Percentiles rank a stretch among this genome's conserved stretches.
Conservation (phyloP, 805 yeast genomes). For the Ogataea methylovora region DNA sequence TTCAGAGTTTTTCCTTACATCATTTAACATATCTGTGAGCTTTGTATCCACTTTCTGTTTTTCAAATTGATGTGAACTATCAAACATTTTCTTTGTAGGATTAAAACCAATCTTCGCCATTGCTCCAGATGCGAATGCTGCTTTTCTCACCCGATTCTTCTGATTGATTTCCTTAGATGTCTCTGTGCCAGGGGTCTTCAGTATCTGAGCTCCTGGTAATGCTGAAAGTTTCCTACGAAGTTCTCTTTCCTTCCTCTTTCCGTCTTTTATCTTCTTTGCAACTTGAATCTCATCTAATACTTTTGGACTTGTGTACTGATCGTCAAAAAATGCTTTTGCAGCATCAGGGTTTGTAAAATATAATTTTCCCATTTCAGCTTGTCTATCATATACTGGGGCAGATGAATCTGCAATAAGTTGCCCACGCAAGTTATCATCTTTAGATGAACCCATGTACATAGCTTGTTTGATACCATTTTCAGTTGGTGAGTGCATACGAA, state of each 20-base stretch:
- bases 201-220: slow-evolving; percentile 16
- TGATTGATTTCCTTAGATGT: slow-evolving; percentile 11
- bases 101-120: slow-evolving; percentile 22
- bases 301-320: slow-evolving; percentile 41
- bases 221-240: slow-evolving; percentile 24
- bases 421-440: slow-evolving; percentile 16
- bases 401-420: slow-evolving; percentile 4
- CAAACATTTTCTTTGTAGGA: slow-evolving; percentile 19
- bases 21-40: slow-evolving; percentile 5
- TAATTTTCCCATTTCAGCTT: slow-evolving; percentile 13
- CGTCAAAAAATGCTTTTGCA: slow-evolving; percentile 44
- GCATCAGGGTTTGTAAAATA: slow-evolving; percentile 34
- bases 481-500: slow-evolving; percentile 50
- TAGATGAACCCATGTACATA: slow-evolving; percentile 24
- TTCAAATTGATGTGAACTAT: slow-evolving; percentile 1
- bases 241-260: slow-evolving; percentile 26
- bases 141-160: slow-evolving; percentile 17
- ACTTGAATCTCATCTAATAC: slow-evolving; percentile 31
- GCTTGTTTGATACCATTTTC: slow-evolving; percentile 35
- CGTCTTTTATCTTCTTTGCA: slow-evolving; percentile 29
- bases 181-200: slow-evolving; percentile 10
- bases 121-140: slow-evolving; percentile 15
- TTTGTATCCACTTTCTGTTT: slow-evolving; percentile 1
- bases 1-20: slow-evolving; percentile 6
- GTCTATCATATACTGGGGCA: slow-evolving; percentile 15